Evolutionary conservation across 441 rosid species (phyloP), one percentile per base, ranked within the genome.

Genomic region (Corymbia calophylla): DNA sequence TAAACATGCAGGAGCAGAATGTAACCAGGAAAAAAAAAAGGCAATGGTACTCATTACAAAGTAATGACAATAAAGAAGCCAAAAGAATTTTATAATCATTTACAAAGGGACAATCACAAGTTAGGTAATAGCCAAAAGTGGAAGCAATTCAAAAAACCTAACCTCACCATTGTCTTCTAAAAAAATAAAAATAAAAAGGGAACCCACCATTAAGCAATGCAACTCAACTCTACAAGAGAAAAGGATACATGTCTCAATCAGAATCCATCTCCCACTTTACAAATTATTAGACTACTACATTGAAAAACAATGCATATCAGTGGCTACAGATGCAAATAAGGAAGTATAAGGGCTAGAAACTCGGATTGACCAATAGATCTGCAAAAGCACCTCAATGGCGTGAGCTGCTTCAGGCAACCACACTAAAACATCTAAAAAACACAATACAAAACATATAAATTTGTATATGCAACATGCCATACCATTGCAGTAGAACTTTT

Each of bases 401-500:
- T 13, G 51, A 77, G 84, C 84, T 23, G 84, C 51, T 77, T 23
- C 44, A 44, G 84, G n/a, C 10, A 77, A 77, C 84, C 84, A 77
- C 12, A 25, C 84, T 27, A 77, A 77, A 44, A 77, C 10, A 23
- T 77, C 51, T 44, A 44, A 44, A 44, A 44, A 44, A 44, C n/a
- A 25, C n/a, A 53, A 18, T 17, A 53, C 25, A 47, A 35, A 47
- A 86, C n/a, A 86, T 35, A 54, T 54, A 54, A 54, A 56, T 32
- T 27, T 54, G 48, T 21, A 56, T 31, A 19, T 10, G 31, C 60
- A 55, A 56, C 29, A 60, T 29, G 66, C 51, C 29, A 86, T 25
- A 96, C 97, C 97, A 93, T 92, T 87, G 94, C 90, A 66, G 93
- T 89, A 31, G 97, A 94, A 89, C 39, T 92, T 90, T 92, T 93